Conservation (phyloP, 768 basidiomycete genomes). For the Mycena epipterygia region DNA sequence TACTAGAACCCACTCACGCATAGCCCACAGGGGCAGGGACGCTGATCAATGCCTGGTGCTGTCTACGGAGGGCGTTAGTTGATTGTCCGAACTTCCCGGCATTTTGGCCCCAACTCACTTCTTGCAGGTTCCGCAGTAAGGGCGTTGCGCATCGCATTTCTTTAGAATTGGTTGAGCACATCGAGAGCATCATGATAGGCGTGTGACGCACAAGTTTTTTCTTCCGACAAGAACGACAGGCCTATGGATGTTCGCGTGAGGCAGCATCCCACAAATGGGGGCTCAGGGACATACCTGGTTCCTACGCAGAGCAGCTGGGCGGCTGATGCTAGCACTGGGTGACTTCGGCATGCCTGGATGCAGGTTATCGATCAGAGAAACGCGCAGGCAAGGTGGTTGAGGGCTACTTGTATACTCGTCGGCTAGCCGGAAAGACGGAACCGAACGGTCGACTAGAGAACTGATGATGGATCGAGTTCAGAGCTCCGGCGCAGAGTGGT, state of each 20-base stretch:
- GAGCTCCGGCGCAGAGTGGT: background rate
- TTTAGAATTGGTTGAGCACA: conserved; percentile 44
- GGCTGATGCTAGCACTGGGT: conserved; percentile 55
- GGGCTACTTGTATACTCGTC: conserved; percentile 1
- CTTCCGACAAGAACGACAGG: conserved; percentile 86
- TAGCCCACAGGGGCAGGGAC: conserved; percentile 90
- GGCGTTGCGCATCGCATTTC: conserved; percentile 93
- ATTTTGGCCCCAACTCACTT: conserved; percentile 66
- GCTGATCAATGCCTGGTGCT: conserved; percentile 86
- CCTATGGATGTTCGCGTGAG: conserved; percentile 55
- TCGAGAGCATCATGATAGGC: background rate
- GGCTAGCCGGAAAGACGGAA: conserved; percentile 2
- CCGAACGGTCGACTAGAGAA: background rate
- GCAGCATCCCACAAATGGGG: background rate
- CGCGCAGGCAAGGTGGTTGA: background rate
- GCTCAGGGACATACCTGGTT: conserved; percentile 70
- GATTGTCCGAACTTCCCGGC: background rate
- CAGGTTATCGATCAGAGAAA: background rate
- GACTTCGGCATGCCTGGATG: conserved; percentile 77
- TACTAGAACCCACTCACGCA: conserved; percentile 64
- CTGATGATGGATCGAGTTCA: background rate
- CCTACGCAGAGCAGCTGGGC: conserved; percentile 80
- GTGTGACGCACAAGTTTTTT: conserved; percentile 79
- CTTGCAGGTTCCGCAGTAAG: conserved; percentile 87
- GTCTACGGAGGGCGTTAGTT: conserved; percentile 54